Base-by-base conservation (phyloP, 352 stramenopile species). In the Globisporangium middletonii region DNA sequence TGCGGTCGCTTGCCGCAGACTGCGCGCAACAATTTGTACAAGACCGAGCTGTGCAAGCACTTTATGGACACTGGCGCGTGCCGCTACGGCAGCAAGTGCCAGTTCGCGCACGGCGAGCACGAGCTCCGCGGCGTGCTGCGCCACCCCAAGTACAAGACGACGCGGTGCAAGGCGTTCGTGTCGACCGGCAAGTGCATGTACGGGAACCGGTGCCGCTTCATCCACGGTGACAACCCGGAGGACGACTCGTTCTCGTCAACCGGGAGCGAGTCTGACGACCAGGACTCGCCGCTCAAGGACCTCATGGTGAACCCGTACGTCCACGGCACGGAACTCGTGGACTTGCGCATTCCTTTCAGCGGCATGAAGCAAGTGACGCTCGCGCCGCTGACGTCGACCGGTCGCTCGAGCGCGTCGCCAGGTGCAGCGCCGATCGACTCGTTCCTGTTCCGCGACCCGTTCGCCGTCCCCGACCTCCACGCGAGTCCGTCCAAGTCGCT, bases 121-220 rank as follows among this genome's bases (percentile, higher is more conserved):
- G 88, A 96, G 58, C 73, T 96, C 11, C 80, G 88, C 41, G 80
- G 84, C 18, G 82, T 96, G 23, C 69, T 94, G 53, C 84, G 86
- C 45, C 88, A 96, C 69, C 88, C 88, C 42, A 94, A 95, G 69
- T 96, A 96, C 82, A 96, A 96, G 75, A 96, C 88, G 15, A 92
- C 85, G 35, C 85, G 86, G 18, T 96, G 88, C 77, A 95, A 95
- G 68, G 85, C 83, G 41, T 96, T 90, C 62, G 47, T 91, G 58
- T 78, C 73, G 23, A 95, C 88, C 6, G 88, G 88, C 35, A 80
- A 80, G 50, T 96, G 88, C 68, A 88, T 89, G 71, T 96, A 96
- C 64, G 88, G 86, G 56, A 86, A 74, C 9, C 83, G 88, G 26
- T 96, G 88, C 62, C 83, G 88, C 45, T 96, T 96, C 62, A 94